Percentiles rank a stretch among this genome's conserved stretches.
phyloP scores from a whole-genome alignment of 129 eudicot species.

The Calendula officinalis region DNA sequence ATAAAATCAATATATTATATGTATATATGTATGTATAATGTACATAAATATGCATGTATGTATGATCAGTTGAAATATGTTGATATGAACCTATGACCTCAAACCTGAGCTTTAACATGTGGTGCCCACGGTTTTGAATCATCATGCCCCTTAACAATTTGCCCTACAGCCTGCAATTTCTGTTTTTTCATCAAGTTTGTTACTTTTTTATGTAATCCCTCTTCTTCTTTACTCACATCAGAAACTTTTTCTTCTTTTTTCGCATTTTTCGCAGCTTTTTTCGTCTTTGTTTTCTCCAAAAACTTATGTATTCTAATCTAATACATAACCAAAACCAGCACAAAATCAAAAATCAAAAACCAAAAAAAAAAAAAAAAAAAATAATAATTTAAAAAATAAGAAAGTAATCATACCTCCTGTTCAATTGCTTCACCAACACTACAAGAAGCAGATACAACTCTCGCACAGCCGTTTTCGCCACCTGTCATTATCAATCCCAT shows the following conservation, averaged over 20 bases:
- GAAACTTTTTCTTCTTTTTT: constrained; percentile 38
- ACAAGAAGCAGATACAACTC: constrained; percentile 79
- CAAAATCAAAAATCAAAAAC: constrained; percentile 1
- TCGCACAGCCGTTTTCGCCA: constrained; percentile 65
- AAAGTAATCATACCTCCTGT: constrained; percentile 60
- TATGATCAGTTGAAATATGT: constrained; percentile 18
- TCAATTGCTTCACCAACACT: constrained; percentile 84
- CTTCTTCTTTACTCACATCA: constrained; percentile 37
- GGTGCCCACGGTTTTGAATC: constrained; percentile 68
- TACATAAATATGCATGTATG: neutral
- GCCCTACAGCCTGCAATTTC: constrained; percentile 60
- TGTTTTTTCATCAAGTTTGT: constrained; percentile 66
- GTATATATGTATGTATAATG: neutral
- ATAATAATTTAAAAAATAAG: neutral
- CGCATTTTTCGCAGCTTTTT: constrained; percentile 40
- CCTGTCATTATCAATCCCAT: constrained; percentile 83
- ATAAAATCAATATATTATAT: constrained; percentile 2
- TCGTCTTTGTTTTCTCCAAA: constrained; percentile 65
- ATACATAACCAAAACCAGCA: constrained; percentile 18
- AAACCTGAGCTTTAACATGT: constrained; percentile 85
- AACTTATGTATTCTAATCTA: constrained; percentile 74
- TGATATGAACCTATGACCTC: constrained; percentile 31
- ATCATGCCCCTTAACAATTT: constrained; percentile 55
- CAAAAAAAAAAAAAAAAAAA: neutral
- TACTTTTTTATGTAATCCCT: constrained; percentile 51